Evolutionary conservation across 345 rosid genomes (phyloP), one percentile per base, ranked within the genome.

Genomic region (Rhizophora mangle): DNA sequence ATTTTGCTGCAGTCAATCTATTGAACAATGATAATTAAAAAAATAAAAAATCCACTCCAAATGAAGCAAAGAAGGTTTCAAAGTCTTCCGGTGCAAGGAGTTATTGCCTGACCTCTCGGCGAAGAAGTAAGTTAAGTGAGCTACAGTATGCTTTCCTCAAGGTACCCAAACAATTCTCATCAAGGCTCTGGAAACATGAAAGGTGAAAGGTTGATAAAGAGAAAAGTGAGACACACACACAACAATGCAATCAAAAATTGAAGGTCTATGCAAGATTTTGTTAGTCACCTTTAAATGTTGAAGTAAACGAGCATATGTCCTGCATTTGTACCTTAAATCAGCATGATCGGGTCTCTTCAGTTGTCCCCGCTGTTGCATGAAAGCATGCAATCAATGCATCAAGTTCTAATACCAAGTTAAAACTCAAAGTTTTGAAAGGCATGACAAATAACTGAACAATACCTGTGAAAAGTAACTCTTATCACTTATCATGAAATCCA

Each of bases 301-400:
- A 71, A 95, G 82, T 72, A 95, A 92, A 61, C 99, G 99, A 78
- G 99, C 98, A 85, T 95, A 95, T 73, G 96, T 92, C 83, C 99
- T 84, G 84, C 99, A 95, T 82, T 92, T 95, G 82, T 95, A 95
- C 75, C 99, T 84, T 82, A 95, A 86, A 71, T 95, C 99, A 65
- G 98, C 98, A 84, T 95, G 99, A 84, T 92, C 99, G 71, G 98
- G 99, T 80, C 98, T 89, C 87, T 95, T 95, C 78, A 95, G 82
- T 81, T 95, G 98, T 36, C 98, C 99, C 73, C 94, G 82, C 98
- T 95, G 88, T 85, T 80, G 75, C 73, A 72, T 56, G 68, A 62
- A 80, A 63, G 68, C 55, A 70, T 56, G 67, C 9, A 36, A 55
- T 58, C 21, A 67, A 47, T 31, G 51, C 61, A 70, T 74, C 67